Evolutionary conservation across 768 basidiomycete genomes (phyloP).

Genomic region (Royoungia palumana): DNA sequence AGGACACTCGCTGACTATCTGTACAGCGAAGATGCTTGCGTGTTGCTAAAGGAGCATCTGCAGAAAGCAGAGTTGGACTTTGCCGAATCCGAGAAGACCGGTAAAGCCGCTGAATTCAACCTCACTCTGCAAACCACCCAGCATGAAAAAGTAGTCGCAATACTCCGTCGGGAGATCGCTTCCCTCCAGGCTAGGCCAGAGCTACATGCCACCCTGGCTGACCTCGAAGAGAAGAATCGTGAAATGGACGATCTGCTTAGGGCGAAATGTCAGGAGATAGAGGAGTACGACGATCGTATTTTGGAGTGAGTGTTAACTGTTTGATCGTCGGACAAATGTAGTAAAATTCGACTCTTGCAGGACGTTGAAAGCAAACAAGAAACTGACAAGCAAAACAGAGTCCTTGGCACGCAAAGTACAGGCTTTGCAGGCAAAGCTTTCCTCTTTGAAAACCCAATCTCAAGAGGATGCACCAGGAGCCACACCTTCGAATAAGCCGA

Average conservation of each 20-base stretch:
- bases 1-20: conserved; percentile 5
- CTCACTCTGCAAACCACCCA: conserved; percentile 62
- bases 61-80: conserved; percentile 42
- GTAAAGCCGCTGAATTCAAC: conserved; percentile 62
- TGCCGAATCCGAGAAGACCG: conserved; percentile 52
- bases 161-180: conserved; percentile 56
- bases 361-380: conserved; percentile 79
- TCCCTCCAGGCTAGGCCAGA: conserved; percentile 51
- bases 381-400: conserved; percentile 65
- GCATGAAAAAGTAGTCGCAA: conserved; percentile 59
- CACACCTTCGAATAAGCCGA: conserved; percentile 6
- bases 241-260: conserved; percentile 75
- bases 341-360: conserved; percentile 35
- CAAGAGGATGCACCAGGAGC: conserved; percentile 13
- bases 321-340: conserved; percentile 4
- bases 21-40: conserved; percentile 47
- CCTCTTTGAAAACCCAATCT: conserved; percentile 46
- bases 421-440: conserved; percentile 64
- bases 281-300: conserved; percentile 78
- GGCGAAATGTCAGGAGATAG: conserved; percentile 72
- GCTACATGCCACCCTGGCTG: conserved; percentile 51
- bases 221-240: conserved; percentile 64
- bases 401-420: conserved; percentile 70
- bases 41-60: conserved; percentile 38
- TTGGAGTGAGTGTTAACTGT: conserved; percentile 52